Evolutionary conservation across 805 yeast genomes (phyloP), one percentile per base, ranked within the genome.

Genomic region (Millerozyma acaciae): DNA sequence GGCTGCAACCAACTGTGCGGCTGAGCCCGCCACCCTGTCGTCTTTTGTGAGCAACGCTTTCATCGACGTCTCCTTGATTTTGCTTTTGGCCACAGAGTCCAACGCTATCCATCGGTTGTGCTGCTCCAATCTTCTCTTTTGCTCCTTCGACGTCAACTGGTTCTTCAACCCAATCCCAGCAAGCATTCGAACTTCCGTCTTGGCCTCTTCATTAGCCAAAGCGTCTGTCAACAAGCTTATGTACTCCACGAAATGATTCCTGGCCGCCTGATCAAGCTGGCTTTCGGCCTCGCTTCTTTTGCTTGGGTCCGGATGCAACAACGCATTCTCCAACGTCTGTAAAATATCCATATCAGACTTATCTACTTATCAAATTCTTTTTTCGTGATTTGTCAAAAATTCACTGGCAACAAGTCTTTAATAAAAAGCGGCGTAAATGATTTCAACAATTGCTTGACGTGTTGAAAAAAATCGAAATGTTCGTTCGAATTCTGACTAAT

Each of bases 1-100:
- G 8, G 97, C 95, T 21, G 97, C 95, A 32, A 93, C 90, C 44
- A 90, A 70, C 66, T 90, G 97, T 16, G 98, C 96, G 16, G 90
- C 82, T 18, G 95, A 74, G 37, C 80, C 78, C 20, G 95, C 93
- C 35, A 90, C 96, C 50, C 86, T 75, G 43, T 76, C 84, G 48
- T 78, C 76, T n/a, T 65, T 55, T 12, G 84, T 70, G 35, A 80
- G 56, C 35, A 93, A 73, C 3, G 89, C 76, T 27, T 63, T 61
- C 31, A 90, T 57, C 4, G 65, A 50, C 19, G 73, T 68, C 28
- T 71, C 68, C 64, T 86, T 88, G 53, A 90, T 81, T 42, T 76
- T 75, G 6, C 62, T 51, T 57, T 78, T 85, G 19, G 75, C 65
- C 4, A 62, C 68, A 2, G 50, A 53, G 35, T 76, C 84, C 37